Conservation (phyloP, 148 eudicot genomes). For the Dianthus caryophyllus region DNA sequence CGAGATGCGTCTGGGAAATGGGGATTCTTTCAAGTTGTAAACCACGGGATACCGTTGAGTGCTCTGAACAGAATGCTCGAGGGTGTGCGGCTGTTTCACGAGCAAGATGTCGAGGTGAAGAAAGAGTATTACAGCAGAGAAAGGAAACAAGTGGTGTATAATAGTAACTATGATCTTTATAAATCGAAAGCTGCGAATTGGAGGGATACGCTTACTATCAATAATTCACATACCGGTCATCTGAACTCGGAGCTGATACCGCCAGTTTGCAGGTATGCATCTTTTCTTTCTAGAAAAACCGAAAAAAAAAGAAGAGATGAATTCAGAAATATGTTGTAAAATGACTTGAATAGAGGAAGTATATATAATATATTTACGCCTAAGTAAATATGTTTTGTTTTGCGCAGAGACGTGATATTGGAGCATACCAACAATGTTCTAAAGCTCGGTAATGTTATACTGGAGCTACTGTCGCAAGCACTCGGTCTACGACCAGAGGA, state of each 20-base stretch:
- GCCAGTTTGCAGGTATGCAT: not conserved
- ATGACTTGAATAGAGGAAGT: too few species aligned
- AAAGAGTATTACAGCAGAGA: slow-evolving; percentile 33
- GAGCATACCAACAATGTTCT: slow-evolving; percentile 25
- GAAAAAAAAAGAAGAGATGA: too few species aligned
- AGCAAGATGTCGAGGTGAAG: slow-evolving; percentile 36
- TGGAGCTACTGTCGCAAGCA: slow-evolving; percentile 37
- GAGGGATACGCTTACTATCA: slow-evolving; percentile 37
- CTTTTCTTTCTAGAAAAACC: not conserved
- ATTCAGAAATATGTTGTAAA: too few species aligned
- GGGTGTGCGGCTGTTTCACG: slow-evolving; percentile 34
- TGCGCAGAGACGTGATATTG: slow-evolving; percentile 21
- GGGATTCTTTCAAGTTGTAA: slow-evolving; percentile 46
- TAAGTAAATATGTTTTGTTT: not conserved
- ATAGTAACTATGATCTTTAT: slow-evolving; percentile 35
- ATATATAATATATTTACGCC: not conserved
- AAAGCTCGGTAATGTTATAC: slow-evolving; percentile 21
- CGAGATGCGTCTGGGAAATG: slow-evolving; percentile 33
- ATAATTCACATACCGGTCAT: not conserved
- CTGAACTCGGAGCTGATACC: not conserved
- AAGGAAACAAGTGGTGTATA: slow-evolving; percentile 17
- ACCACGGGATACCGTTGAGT: slow-evolving; percentile 34
- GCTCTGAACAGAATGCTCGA: slow-evolving; percentile 31
- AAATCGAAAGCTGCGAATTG: slow-evolving; percentile 33
- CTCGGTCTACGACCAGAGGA: slow-evolving; percentile 31